Percentiles rank a stretch among this genome's conserved stretches.
Conservation (phyloP, 192 early-diverging fungal species). For the Coemansia sp. region DNA sequence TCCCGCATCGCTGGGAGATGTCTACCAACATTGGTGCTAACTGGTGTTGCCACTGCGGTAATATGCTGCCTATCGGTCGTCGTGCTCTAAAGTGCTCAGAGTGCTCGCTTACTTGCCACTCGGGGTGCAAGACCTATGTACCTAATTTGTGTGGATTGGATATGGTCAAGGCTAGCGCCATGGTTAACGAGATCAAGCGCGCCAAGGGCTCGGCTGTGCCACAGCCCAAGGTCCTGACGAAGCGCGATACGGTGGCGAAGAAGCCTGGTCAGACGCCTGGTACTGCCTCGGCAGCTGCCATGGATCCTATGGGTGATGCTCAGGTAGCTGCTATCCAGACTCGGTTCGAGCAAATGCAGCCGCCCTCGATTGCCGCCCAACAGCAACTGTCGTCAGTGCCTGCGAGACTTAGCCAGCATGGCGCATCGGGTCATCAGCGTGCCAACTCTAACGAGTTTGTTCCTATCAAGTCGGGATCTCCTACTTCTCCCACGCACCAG, state of each 20-base stretch:
- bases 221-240: conserved; percentile 44
- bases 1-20: conserved; percentile 94
- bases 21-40: conserved; percentile 80
- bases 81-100: conserved; percentile 64
- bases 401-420: conserved; percentile 27
- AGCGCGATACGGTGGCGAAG: conserved; percentile 55
- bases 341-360: conserved; percentile 38
- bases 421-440: conserved; percentile 35
- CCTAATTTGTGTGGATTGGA: conserved; percentile 93
- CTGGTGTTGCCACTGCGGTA: conserved; percentile 99
- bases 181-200: conserved; percentile 80
- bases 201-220: conserved; percentile 43
- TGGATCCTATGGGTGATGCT: conserved; percentile 28
- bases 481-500: conserved; percentile 23
- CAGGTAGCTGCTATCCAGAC: conserved; percentile 40
- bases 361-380: conserved; percentile 22
- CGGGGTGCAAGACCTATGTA: conserved; percentile 79
- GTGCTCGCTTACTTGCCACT: conserved; percentile 82
- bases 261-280: conserved; percentile 11
- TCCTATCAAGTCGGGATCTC: conserved; percentile 38
- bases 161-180: conserved; percentile 82
- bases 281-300: background rate
- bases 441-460: conserved; percentile 53
- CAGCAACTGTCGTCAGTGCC: conserved; percentile 37
- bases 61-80: conserved; percentile 84